Evolutionary conservation across 2,329 filamentous ascomycete genomes (phyloP), one percentile per base, ranked within the genome.

Genomic region (Trichophaea hybrida): DNA sequence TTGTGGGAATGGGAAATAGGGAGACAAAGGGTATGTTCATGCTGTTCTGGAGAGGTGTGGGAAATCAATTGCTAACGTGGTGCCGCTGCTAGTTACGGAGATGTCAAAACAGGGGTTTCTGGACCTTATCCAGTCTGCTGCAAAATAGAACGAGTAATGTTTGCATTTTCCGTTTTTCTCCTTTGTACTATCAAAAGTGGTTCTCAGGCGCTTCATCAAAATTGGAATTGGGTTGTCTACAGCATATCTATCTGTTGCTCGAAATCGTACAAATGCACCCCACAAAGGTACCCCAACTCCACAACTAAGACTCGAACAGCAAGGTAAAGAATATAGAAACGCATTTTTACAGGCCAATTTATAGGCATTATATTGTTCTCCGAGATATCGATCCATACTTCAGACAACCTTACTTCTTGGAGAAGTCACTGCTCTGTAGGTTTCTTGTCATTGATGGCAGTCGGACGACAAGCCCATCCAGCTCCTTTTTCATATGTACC

Each of bases 101-200:
- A 93, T 98, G 84, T 94, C 86, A 72, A 94, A 94, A 75, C 87
- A 96, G 75, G 90, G 91, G 0, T 98, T 97, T 74, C 73, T 98
- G 72, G 91, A 97, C 63, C 74, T 97, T 72, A 95, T 98, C 71
- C 65, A 66, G 44, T 10, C 38, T 24, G 33, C 33, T 24, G 34
- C 40, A 15, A 57, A 57, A 55, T 53, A 53, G 24, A 12, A 6
- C 32, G 32, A 35, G 34, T 37, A 53, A 53, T 37, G n/a, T 51
- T 32, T 6, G 48, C n/a, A 49, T 49, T 8, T 15, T 49, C 24
- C 10, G 10, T 49, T 49, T 49, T 49, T 49, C 17, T 49, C 38
- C 38, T 43, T 43, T 43, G 10, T 43, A 15, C n/a, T 12, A 10
- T n/a, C 24, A 8, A 49, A n/a, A 49, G 17, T n/a, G 17, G 44